Evolutionary conservation across 2,329 filamentous ascomycete species (phyloP), one percentile per base, ranked within the genome.

Genomic region (Helotiales sp.): DNA sequence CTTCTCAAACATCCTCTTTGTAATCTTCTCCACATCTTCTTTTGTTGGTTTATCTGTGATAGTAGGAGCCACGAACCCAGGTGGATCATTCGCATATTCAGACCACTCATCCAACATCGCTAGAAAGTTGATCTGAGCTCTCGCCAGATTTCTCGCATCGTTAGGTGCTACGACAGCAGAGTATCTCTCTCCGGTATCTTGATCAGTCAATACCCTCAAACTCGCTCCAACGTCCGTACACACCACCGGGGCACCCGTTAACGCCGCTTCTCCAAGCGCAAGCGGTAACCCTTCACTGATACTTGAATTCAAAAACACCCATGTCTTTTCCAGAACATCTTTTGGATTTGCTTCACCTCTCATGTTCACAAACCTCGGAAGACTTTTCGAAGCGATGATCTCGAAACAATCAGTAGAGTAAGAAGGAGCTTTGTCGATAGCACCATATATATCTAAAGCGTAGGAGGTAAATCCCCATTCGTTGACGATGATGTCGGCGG

Each of bases 381-480:
- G 59, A 19, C 66, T 68, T 50, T 70, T 70, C 6, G 67, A 67
- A 12, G 69, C 67, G 51, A 70, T 64, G 36, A 70, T 68, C 36
- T 70, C 66, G 81, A 81, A 67, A 79, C 81, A 71, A 79, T 85
- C 66, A 79, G 81, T 82, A 1, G 82, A 82, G 65, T 86, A 86
- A 1, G 81, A 79, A 0, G 84, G 84, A 24, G 83, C 79, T 60
- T 84, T 83, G 69, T 87, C 84, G 55, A 85, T 81, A 17, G 82
- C 83, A 10, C 84, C 84, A 65, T 87, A 87, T 17, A 87, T 81
- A 57, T 84, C 79, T 1, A 87, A 77, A 53, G 79, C 77, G 70
- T 87, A 87, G 58, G 87, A 83, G 40, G 77, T 79, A 70, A 87
- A 86, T n/a, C 84, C 83, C 77, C 81, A 87, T 63, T 83, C 78